A percentile compares a stretch with the other conserved stretches of the same genome.
These are phyloP conservation scores for Penicillium mononematosum DNA, from an alignment of 495 filamentous ascomycete genomes.

Conservation along the genomic window DNA sequence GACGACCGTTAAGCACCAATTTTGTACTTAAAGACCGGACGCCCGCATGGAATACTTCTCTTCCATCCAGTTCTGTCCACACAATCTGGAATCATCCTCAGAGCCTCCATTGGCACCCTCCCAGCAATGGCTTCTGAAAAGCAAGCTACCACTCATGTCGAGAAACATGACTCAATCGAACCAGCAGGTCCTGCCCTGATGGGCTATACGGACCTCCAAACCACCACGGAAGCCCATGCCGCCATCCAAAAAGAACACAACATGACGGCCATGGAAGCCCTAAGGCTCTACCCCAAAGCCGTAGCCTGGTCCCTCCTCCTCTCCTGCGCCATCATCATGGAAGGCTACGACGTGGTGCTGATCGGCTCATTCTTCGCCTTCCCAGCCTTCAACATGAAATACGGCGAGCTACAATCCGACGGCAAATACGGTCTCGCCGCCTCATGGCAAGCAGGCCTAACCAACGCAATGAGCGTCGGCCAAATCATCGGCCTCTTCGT, in stretches of 20 bases:
- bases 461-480: conserved; percentile 59
- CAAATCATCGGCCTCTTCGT: conserved; percentile 71
- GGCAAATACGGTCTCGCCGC: conserved; percentile 51
- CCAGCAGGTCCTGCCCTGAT: not conserved
- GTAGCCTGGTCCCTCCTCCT: conserved; percentile 50
- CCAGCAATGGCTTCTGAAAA: conserved; percentile 8
- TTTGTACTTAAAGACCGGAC: not conserved
- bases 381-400: conserved; percentile 59
- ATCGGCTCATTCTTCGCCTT: conserved; percentile 46
- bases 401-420: conserved; percentile 53
- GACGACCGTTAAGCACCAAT: not conserved
- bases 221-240: conserved; percentile 22
- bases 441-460: conserved; percentile 70
- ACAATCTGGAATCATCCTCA: not conserved
- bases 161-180: conserved; percentile 3
- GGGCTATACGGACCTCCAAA: conserved; percentile 11
- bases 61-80: not conserved
- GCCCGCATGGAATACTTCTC: not conserved
- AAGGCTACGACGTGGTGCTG: conserved; percentile 52
- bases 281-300: conserved; percentile 53
- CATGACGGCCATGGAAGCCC: conserved; percentile 39
- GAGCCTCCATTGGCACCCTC: not conserved
- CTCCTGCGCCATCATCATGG: conserved; percentile 52
- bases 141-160: conserved; percentile 6
- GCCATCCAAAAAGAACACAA: conserved; percentile 32